These are phyloP conservation scores for Manihot esculenta DNA, from an alignment of 441 rosid genomes.

Conservation along the genomic window DNA sequence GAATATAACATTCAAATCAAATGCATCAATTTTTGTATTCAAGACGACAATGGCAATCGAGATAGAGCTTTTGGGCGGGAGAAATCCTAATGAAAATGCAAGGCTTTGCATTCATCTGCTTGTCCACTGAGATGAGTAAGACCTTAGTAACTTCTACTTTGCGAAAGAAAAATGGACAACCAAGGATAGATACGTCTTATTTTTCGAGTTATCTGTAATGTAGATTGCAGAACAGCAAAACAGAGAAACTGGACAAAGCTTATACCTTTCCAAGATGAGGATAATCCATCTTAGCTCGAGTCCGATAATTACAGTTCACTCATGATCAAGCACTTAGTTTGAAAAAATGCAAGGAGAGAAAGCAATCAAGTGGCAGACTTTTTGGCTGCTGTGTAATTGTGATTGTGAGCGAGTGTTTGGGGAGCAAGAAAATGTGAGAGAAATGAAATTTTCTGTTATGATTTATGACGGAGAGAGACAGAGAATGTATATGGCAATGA, in stretches of 20 bases:
- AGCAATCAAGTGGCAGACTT: not conserved
- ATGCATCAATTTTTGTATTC: no score
- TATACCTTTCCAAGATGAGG: not conserved
- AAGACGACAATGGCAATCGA: no score
- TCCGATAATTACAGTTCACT: not conserved
- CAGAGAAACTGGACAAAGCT: not conserved
- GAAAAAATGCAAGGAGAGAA: not conserved
- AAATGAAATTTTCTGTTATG: not conserved
- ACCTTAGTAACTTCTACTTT: not conserved
- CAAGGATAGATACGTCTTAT: not conserved
- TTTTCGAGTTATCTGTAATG: not conserved
- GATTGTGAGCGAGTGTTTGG: not conserved
- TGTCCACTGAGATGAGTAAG: not conserved
- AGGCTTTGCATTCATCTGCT: not conserved
- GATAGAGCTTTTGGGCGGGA: no score
- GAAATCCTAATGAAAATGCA: no score
- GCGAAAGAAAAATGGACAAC: not conserved
- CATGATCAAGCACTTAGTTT: not conserved
- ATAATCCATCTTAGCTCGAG: not conserved
- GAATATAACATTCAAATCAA: no score
- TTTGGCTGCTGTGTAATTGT: not conserved
- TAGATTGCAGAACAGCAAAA: not conserved
- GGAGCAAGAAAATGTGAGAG: not conserved
- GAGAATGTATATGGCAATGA: not conserved
- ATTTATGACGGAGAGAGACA: not conserved